Evolutionary conservation across 169 alveolate species (phyloP).

Genomic region (Eimeria maxima): DNA sequence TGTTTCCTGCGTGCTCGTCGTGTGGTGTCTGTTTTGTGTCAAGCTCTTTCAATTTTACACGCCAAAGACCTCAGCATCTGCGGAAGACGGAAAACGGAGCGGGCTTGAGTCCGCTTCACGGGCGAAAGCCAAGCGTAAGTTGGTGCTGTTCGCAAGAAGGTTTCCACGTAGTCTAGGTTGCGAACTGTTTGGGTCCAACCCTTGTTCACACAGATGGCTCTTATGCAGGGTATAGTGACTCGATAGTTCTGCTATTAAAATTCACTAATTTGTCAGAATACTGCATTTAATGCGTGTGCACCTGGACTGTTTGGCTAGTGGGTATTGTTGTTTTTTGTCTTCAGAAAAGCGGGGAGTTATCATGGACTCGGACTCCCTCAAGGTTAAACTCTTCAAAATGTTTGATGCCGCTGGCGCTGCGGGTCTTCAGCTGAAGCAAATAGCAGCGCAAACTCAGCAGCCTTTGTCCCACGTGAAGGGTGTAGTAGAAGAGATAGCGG

Average conservation of each 20-base stretch:
- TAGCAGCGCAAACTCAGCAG: constrained; percentile 81
- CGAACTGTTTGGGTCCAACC: background rate
- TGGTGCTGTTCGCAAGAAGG: background rate
- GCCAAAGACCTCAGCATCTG: constrained; percentile 54
- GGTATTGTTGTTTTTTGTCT: background rate
- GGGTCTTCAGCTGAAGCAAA: constrained; percentile 81
- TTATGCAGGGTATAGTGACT: background rate
- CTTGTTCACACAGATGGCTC: background rate
- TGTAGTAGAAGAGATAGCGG: constrained; percentile 83
- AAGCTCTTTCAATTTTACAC: constrained; percentile 75
- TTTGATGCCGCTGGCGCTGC: constrained; percentile 77
- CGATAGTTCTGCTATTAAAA: background rate
- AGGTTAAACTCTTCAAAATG: constrained; percentile 82
- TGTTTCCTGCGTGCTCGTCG: background rate
- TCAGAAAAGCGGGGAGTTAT: constrained; percentile 73
- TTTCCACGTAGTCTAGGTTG: background rate
- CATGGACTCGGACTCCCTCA: constrained; percentile 76
- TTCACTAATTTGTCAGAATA: background rate
- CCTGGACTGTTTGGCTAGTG: background rate
- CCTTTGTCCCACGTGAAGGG: constrained; percentile 64
- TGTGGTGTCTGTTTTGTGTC: background rate
- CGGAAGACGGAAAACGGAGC: constrained; percentile 3
- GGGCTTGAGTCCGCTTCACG: constrained; percentile 17
- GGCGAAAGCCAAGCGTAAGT: constrained; percentile 54
- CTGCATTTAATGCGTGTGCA: no score